Evolutionary conservation across 768 basidiomycete genomes (phyloP).

Genomic region (Amanita thiersii): DNA sequence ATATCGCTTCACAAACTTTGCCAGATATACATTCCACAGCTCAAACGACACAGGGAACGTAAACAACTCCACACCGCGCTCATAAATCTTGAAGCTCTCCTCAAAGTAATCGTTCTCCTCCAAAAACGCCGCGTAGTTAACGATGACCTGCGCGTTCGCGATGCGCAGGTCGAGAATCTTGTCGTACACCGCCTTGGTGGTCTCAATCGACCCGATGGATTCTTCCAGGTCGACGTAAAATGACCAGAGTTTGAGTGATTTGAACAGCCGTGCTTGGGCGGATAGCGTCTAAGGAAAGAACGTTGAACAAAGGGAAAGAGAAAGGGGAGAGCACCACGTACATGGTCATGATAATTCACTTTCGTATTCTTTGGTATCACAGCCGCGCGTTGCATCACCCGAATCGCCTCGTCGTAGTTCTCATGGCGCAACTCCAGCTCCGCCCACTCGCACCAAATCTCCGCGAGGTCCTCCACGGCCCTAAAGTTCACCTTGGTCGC

Average conservation of each 20-base stretch:
- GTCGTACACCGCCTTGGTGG: conserved; percentile 89
- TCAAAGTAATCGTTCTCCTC: conserved; percentile 99
- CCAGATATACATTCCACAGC: conserved; percentile 97
- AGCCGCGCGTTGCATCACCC: conserved; percentile 95
- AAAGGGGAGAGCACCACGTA: conserved; percentile 23
- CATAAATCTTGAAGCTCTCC: conserved; percentile 98
- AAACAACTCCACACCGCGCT: conserved; percentile 94
- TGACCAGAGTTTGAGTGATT: conserved; percentile 97
- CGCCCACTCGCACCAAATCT: conserved; percentile 99
- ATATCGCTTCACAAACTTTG: conserved; percentile 95
- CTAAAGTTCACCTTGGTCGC: conserved; percentile 89
- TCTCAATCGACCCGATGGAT: conserved; percentile 90
- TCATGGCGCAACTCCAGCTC: conserved; percentile 96
- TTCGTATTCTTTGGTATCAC: conserved; percentile 85
- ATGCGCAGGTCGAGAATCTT: conserved; percentile 94
- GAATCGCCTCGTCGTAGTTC: conserved; percentile 95
- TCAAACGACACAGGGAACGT: conserved; percentile 98
- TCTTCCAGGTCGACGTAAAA: conserved; percentile 98
- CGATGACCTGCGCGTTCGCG: conserved; percentile 94
- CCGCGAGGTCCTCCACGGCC: conserved; percentile 94
- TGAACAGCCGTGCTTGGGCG: conserved; percentile 88
- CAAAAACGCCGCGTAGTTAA: conserved; percentile 95
- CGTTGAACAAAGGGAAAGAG: conserved; percentile 3
- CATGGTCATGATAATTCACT: conserved; percentile 93
- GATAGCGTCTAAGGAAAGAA: conserved; percentile 56